Conservation (phyloP, 352 stramenopile species). For the Stephanocyclus meneghinianus region DNA sequence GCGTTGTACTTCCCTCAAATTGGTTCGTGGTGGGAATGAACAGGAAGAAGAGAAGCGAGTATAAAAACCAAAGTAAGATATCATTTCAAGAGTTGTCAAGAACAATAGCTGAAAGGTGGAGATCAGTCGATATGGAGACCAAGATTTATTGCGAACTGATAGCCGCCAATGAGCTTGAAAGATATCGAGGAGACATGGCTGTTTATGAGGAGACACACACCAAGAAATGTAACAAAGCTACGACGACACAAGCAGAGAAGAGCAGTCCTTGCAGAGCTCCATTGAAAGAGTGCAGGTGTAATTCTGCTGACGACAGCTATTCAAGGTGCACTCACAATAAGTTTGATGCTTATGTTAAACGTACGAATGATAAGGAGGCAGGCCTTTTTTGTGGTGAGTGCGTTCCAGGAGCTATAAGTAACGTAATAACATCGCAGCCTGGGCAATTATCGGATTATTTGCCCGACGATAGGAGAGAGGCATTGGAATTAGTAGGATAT, state of each 20-base stretch:
- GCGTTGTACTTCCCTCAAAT: background rate
- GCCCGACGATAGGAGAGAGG: background rate
- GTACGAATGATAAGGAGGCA: no score
- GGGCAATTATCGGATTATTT: background rate
- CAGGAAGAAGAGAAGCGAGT: background rate
- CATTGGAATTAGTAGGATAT: background rate
- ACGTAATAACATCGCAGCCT: background rate
- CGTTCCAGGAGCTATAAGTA: background rate
- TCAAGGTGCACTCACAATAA: no score
- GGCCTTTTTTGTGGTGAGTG: background rate
- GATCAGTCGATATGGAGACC: background rate
- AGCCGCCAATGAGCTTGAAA: background rate
- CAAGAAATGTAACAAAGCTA: background rate
- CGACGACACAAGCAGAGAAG: background rate
- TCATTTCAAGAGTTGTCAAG: constrained; percentile 6
- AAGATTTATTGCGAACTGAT: constrained; percentile 2
- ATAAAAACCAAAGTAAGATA: constrained; percentile 5
- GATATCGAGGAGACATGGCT: background rate
- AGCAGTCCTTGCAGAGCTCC: no score
- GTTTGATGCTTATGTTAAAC: no score
- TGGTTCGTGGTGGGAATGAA: constrained; percentile 14
- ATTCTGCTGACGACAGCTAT: no score
- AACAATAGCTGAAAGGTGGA: constrained; percentile 2
- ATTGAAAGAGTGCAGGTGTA: no score
- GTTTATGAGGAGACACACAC: background rate